Base-by-base conservation (phyloP, 176 grass and related monocot species). In the Typha latifolia region DNA sequence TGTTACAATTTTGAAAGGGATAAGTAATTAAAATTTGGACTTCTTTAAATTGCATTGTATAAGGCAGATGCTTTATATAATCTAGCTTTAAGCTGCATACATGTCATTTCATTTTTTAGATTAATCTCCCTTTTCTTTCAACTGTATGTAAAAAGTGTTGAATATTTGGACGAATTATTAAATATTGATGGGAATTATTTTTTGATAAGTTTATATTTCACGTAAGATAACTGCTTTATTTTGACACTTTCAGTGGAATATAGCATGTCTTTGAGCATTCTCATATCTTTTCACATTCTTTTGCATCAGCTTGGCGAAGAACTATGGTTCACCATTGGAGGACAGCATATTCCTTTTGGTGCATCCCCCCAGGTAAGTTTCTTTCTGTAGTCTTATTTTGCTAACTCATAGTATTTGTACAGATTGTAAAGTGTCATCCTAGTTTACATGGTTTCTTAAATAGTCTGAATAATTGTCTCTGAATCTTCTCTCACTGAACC, bases 261-360 rank as follows among this genome's bases (percentile, higher is more conserved):
- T 61, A 11, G 14, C 53, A n/a, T 10, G 11, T 12, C 10, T 61
- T 21, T 20, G 12, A 61, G 32, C 9, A 14, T 47, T 61, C 16
- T 49, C 19, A n/a, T 22, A 2, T 37, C 10, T 49, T n/a, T 29
- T 69, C 70, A 34, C 43, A 10, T 62, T 72, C 82, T 49, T 49
- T 73, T 49, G 66, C 76, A 85, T 71, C 83, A 99, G 94, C 94
- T 99, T 69, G 84, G 94, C 12, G 89, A 99, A 75, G 94, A 91
- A 61, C 73, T 99, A 73, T 87, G 78, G 86, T 90, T 99, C 80
- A 99, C 89, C 14, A 79, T 79, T 59, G 94, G 94, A 34, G 86
- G 78, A 0, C 89, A 99, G n/a, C 81, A 79, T 77, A 90, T 99
- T 74, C 86, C 89, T 79, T 99, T 99, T 22, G 94, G 89, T 81